Evolutionary conservation across 176 grass and related monocot species (phyloP), one percentile per base, ranked within the genome.

Genomic region (Stipa capillata): DNA sequence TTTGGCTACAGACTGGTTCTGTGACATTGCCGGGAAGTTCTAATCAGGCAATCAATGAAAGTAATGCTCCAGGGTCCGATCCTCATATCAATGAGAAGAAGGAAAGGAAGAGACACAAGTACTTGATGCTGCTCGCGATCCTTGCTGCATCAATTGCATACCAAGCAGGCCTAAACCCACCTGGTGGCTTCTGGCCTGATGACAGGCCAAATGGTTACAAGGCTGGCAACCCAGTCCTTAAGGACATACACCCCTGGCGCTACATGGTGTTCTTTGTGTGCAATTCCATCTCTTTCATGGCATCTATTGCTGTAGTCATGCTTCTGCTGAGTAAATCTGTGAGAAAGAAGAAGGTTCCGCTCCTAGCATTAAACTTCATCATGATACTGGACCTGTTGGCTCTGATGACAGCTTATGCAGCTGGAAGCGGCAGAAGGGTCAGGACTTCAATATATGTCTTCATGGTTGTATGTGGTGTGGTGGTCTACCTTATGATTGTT

Each of bases 111-210:
- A 77, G 85, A 32, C 72, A 87, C 3, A 87, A 76, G 25, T 82
- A 77, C 74, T 49, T 88, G 13, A 88, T 88, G 90, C 83, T 92
- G 36, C 76, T 89, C 69, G 86, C 86, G 6, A 80, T 32, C 57
- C 69, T 92, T 56, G 85, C 74, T 45, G 86, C 86, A 41, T 87
- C 83, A 8, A 16, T 85, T 14, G 85, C 86, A 15, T 92, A 89
- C 29, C 83, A 89, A 76, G 86, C 83, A 2, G 86, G 83, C 42
- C 74, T 92, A 6, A 86, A 79, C 18, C 90, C 90, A 6, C 86
- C 87, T 21, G 87, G 87, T 68, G 83, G 83, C 20, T 70, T 90
- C 66, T 78, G 78, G 78, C 39, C 77, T 3, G 70, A 81, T 32
- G 54, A 86, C 17, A 12, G 3, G 35, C 20, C n/a, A 4, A 5